Evolutionary conservation across 2,329 filamentous ascomycete genomes (phyloP), one percentile per base, ranked within the genome.

Genomic region (Talaromyces verruculosus): DNA sequence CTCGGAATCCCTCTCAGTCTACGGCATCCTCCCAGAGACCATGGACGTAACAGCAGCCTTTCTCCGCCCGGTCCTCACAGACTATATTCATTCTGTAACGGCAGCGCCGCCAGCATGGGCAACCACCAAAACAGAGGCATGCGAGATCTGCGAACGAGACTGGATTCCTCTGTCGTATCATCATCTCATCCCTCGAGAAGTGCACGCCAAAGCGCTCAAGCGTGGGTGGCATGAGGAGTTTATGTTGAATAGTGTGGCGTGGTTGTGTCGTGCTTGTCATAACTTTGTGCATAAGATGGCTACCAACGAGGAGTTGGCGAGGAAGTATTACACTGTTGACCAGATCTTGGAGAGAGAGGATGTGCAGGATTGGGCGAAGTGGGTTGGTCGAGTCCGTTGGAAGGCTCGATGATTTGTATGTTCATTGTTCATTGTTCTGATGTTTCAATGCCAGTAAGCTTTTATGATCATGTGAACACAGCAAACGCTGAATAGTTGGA

Each of bases 211-310:
- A 74, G 91, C 86, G 3, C 75, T 92, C 45, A 92, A 91, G 81
- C 83, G 91, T 49, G 90, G 89, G 0, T 96, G 92, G 92, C 91
- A 93, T 80, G 84, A 85, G 3, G 86, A 88, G 68, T 90, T 91
- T 76, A 86, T 88, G 78, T 76, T 96, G 76, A 87, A 91, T 72
- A 92, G 88, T 74, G 92, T 95, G 22, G 92, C 92, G 13, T 96
- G 92, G 92, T 78, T 96, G 70, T 96, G 92, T 77, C 84, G 91
- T 60, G 90, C 91, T 2, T 96, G 92, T 72, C 92, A 96, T 80
- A 87, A 85, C 49, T 93, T 92, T 74, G 91, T 96, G 75, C 92
- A 96, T 80, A 81, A 87, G 45, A 86, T 93, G 73, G 89, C 87
- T 39, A 83, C 80, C 4, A 92, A 95, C 74, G 92, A 96, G 82